Evolutionary conservation across 176 grass and related monocot genomes (phyloP).

Genomic region (Oryza australiensis): DNA sequence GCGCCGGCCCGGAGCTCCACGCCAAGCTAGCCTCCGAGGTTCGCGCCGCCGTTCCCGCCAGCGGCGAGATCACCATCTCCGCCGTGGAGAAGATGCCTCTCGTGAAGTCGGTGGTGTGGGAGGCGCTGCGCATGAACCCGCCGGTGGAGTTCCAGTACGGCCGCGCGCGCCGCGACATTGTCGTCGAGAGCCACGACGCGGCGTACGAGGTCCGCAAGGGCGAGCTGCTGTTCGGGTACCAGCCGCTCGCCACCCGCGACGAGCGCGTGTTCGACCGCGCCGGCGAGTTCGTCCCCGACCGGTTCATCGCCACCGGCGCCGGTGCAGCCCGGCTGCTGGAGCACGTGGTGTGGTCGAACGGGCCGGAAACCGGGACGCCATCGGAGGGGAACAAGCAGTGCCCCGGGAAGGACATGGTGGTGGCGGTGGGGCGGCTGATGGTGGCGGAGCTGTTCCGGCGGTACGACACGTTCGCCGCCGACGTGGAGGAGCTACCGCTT

Average conservation of each 20-base stretch:
- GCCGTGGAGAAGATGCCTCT: conserved; percentile 61
- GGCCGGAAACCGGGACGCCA: conserved; percentile 54
- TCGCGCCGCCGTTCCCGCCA: conserved; percentile 2
- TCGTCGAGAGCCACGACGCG: conserved; percentile 75
- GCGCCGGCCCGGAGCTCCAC: conserved; percentile 53
- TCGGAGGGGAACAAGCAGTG: conserved; percentile 76
- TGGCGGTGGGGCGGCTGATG: conserved; percentile 54
- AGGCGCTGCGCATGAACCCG: conserved; percentile 66
- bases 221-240: conserved; percentile 79
- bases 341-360: conserved; percentile 93
- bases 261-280: conserved; percentile 49
- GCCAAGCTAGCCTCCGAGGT: conserved; percentile 52
- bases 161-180: conserved; percentile 44
- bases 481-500: conserved; percentile 25
- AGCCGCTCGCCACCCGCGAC: conserved; percentile 69
- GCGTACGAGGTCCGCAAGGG: conserved; percentile 68
- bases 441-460: conserved; percentile 70
- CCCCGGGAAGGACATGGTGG: conserved; percentile 70
- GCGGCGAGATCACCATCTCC: conserved; percentile 30
- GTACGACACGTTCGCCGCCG: conserved; percentile 63
- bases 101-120: conserved; percentile 73
- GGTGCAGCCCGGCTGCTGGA: conserved; percentile 34
- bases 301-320: conserved; percentile 36
- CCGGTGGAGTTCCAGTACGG: conserved; percentile 88
- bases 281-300: conserved; percentile 52